A percentile compares a stretch with the other conserved stretches of the same genome.
These are phyloP conservation scores for Hemileccinum rubropunctum DNA, from an alignment of 768 basidiomycete species.

Conservation along the genomic window DNA sequence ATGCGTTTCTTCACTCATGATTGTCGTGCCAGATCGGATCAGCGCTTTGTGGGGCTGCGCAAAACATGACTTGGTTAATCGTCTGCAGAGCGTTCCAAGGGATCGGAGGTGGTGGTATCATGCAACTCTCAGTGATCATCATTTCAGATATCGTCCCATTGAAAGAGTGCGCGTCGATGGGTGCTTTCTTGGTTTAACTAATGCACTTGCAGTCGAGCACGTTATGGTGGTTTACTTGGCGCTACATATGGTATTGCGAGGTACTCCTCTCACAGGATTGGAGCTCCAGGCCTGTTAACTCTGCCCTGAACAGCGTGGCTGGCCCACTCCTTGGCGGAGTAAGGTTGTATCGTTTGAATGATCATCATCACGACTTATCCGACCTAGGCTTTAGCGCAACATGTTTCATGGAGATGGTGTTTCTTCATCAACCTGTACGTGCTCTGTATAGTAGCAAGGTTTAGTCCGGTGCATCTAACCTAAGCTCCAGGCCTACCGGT, in stretches of 20 bases:
- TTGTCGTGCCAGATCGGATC: conserved; percentile 61
- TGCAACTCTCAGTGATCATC: conserved; percentile 72
- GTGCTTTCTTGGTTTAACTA: neutral
- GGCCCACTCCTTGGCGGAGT: conserved; percentile 85
- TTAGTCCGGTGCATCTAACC: neutral
- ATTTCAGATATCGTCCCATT: conserved; percentile 84
- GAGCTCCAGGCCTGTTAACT: too few species aligned
- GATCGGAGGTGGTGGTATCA: conserved; percentile 75
- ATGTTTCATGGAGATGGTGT: conserved; percentile 81
- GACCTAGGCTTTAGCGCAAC: conserved; percentile 61
- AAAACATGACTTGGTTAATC: conserved; percentile 75
- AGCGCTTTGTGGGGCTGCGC: conserved; percentile 77
- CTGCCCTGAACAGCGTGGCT: too few species aligned
- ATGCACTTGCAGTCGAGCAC: conserved; percentile 55
- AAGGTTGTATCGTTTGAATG: conserved; percentile 26
- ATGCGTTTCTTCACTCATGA: neutral
- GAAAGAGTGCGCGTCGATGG: conserved; percentile 51
- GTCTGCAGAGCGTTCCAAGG: conserved; percentile 78
- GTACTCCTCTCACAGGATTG: conserved; percentile 5
- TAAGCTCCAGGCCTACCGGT: conserved; percentile 57
- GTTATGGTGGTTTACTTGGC: conserved; percentile 72
- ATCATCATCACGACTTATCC: neutral
- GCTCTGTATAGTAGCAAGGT: neutral
- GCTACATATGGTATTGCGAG: conserved; percentile 76
- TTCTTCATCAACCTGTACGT: conserved; percentile 72